A percentile compares a stretch with the other conserved stretches of the same genome.
Evolutionary conservation across 1,139 yeast genomes (phyloP).

Genomic region (Tardiomyces blankii): DNA sequence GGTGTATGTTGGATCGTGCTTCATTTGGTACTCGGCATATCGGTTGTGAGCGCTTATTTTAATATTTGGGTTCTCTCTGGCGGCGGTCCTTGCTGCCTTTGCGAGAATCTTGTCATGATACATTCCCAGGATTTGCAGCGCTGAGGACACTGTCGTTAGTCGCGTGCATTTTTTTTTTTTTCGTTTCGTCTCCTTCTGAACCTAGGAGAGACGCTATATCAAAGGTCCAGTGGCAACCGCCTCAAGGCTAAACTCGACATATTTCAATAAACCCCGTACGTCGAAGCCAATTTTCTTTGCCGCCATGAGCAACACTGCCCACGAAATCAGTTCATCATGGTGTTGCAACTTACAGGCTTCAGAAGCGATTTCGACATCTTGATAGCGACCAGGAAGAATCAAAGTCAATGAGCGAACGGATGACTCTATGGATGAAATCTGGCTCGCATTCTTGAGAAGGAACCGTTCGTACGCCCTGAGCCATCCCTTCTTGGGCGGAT

Average conservation of each 20-base stretch:
- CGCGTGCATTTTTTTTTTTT: too few relatives aligned
- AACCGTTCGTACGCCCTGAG: background rate
- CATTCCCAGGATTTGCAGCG: slow-evolving; percentile 26
- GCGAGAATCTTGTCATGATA: slow-evolving; percentile 29
- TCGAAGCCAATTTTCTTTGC: too few relatives aligned
- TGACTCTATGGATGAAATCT: slow-evolving; percentile 28
- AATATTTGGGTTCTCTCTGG: slow-evolving; percentile 10
- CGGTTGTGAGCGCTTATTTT: slow-evolving; percentile 21
- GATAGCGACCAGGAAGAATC: slow-evolving; percentile 31
- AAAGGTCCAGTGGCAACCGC: too few relatives aligned
- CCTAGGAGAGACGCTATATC: too few relatives aligned
- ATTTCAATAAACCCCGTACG: too few relatives aligned
- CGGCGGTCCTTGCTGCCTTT: slow-evolving; percentile 19
- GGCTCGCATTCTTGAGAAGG: slow-evolving; percentile 21
- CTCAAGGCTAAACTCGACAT: slow-evolving; percentile 12
- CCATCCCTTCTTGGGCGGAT: background rate
- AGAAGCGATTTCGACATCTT: slow-evolving; percentile 29
- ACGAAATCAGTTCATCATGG: too few relatives aligned
- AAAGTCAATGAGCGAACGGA: slow-evolving; percentile 27
- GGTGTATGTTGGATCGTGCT: slow-evolving; percentile 18
- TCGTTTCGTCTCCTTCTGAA: too few relatives aligned
- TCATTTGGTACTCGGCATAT: slow-evolving; percentile 21
- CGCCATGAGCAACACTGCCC: too few relatives aligned
- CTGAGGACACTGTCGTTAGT: slow-evolving; percentile 17
- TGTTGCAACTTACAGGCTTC: slow-evolving; percentile 12